Evolutionary conservation across 2,329 filamentous ascomycete species (phyloP).

Genomic region (Mycosphaerella sp.): DNA sequence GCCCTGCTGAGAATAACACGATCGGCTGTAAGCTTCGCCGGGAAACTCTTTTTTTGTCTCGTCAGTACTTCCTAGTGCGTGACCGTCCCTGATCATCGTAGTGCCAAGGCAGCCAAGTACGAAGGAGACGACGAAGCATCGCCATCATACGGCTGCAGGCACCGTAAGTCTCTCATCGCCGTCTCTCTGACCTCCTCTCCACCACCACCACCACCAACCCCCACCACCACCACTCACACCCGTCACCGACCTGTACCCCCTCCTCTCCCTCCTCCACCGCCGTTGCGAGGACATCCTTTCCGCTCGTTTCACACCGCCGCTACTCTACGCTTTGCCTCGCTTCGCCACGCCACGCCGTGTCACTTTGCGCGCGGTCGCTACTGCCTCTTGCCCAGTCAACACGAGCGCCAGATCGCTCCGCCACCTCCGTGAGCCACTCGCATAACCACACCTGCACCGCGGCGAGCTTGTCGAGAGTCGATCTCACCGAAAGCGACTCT

Average conservation of each 20-base stretch:
- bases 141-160: not conserved
- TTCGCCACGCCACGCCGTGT: not conserved
- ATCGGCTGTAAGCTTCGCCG: too few species aligned
- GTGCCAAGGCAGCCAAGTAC: not conserved
- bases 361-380: not conserved
- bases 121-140: not conserved
- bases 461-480: not conserved
- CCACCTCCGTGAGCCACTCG: constrained; percentile 7
- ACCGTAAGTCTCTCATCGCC: not conserved
- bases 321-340: too few species aligned
- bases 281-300: not conserved
- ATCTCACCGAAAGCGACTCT: not conserved
- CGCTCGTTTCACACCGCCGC: not conserved
- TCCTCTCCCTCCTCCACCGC: not conserved
- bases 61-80: too few species aligned
- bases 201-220: not conserved
- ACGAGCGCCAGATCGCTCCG: constrained; percentile 6
- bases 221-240: not conserved
- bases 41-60: too few species aligned
- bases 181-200: not conserved
- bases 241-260: not conserved
- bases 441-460: constrained; percentile 1
- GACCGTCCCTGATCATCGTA: not conserved
- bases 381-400: not conserved
- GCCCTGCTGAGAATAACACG: too few species aligned